A percentile compares a stretch with the other conserved stretches of the same genome.
These are phyloP conservation scores for Diaporthe ilicicola DNA, from an alignment of 2,329 filamentous ascomycete genomes.

Conservation along the genomic window DNA sequence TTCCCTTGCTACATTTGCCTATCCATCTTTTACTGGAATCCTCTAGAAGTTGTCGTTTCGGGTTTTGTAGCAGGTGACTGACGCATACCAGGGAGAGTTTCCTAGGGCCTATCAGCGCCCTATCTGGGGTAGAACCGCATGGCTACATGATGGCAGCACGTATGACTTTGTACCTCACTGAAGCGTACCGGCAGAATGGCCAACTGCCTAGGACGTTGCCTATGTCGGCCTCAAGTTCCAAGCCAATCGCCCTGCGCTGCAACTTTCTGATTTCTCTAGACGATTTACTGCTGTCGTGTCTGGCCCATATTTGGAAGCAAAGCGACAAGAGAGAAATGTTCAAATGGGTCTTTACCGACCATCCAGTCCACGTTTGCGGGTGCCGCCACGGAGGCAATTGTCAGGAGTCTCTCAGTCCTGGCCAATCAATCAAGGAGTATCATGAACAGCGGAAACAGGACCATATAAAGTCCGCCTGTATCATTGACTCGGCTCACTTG, in stretches of 20 bases:
- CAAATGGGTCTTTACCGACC: constrained; percentile 7
- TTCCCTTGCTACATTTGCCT: too few relatives aligned
- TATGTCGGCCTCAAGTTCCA: neutral
- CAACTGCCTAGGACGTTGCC: neutral
- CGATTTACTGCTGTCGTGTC: constrained; percentile 5
- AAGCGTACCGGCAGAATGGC: neutral
- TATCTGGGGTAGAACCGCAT: neutral
- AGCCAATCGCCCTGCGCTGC: constrained; percentile 9
- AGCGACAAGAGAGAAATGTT: constrained; percentile 4
- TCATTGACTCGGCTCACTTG: constrained; percentile 12
- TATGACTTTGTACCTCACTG: constrained; percentile 26
- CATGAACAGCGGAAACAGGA: neutral
- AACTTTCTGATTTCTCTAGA: constrained; percentile 15
- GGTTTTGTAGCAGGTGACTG: too few relatives aligned
- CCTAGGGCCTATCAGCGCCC: constrained; percentile 12
- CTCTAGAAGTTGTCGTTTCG: too few relatives aligned
- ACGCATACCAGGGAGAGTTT: too few relatives aligned
- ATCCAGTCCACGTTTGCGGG: neutral
- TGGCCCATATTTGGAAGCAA: constrained; percentile 13
- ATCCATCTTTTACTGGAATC: too few relatives aligned
- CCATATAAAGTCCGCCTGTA: constrained; percentile 9
- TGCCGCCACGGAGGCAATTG: neutral
- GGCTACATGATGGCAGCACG: constrained; percentile 25
- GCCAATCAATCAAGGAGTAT: neutral
- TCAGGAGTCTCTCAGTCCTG: neutral